Evolutionary conservation across 2,329 filamentous ascomycete species (phyloP).

Genomic region (Sarocladium strictum): DNA sequence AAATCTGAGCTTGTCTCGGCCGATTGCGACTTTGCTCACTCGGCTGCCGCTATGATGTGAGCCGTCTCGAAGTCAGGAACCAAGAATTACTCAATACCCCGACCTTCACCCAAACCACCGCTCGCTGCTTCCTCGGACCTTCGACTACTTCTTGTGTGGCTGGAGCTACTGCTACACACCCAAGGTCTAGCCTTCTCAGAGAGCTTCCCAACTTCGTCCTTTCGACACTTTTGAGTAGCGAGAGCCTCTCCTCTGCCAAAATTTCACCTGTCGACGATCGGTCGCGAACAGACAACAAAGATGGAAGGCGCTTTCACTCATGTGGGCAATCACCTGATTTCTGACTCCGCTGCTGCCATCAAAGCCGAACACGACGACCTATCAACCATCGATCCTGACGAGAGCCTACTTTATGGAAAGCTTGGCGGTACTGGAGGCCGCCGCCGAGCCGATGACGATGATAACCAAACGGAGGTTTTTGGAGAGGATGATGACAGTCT

Average conservation of each 20-base stretch:
- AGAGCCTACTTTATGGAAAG: slow-evolving; percentile 72
- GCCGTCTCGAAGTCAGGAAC: slow-evolving; percentile 7
- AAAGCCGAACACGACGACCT: slow-evolving; percentile 77
- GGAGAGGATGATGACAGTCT: slow-evolving; percentile 79
- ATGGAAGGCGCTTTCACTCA: slow-evolving; percentile 90
- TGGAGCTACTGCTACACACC: neutral
- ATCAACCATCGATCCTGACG: slow-evolving; percentile 67
- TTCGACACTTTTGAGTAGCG: neutral
- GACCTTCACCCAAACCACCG: slow-evolving; percentile 5
- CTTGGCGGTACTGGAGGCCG: slow-evolving; percentile 55
- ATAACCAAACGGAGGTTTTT: slow-evolving; percentile 77
- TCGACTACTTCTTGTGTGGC: neutral
- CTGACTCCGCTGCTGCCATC: slow-evolving; percentile 78
- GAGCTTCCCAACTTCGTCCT: neutral
- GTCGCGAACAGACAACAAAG: slow-evolving; percentile 17
- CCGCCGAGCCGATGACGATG: slow-evolving; percentile 78
- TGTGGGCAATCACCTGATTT: slow-evolving; percentile 79
- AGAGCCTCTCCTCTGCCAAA: neutral
- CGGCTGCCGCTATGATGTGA: slow-evolving; percentile 14
- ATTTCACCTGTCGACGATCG: neutral
- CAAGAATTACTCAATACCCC: slow-evolving; percentile 9
- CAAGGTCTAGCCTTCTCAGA: neutral
- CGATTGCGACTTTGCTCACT: neutral
- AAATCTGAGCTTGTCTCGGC: neutral
- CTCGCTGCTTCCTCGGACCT: neutral